Conservation (phyloP, 345 rosid genomes). For the Arabis hirsuta region DNA sequence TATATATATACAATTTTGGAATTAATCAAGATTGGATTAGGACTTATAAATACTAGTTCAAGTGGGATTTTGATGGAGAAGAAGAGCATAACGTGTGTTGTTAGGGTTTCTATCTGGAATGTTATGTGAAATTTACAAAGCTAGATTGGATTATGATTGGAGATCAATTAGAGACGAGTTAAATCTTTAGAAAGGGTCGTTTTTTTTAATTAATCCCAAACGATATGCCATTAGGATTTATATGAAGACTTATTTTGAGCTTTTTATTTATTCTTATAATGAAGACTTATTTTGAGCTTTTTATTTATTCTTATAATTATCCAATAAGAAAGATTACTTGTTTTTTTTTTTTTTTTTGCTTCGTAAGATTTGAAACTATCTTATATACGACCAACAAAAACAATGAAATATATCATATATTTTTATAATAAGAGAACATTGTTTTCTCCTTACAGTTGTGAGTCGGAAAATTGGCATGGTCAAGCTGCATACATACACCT, state of each 20-base stretch:
- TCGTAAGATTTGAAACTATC: slow-evolving; percentile 14
- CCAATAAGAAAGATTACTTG: neutral
- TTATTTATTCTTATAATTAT: neutral
- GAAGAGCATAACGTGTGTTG: slow-evolving; percentile 24
- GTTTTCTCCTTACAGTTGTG: neutral
- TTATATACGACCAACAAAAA: neutral
- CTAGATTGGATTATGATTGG: neutral
- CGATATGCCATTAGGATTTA: neutral
- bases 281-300: neutral
- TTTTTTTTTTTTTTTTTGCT: too few relatives aligned
- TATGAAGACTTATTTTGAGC: neutral
- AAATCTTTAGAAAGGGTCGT: slow-evolving; percentile 30
- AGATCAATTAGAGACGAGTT: neutral
- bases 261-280: neutral
- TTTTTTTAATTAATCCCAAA: neutral
- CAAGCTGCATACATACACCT: slow-evolving; percentile 1
- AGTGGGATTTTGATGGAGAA: slow-evolving; percentile 12
- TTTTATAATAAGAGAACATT: neutral
- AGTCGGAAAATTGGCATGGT: slow-evolving; percentile 16
- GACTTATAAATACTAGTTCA: slow-evolving; percentile 15
- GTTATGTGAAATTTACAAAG: slow-evolving; percentile 9
- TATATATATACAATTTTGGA: neutral
- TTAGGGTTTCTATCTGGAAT: slow-evolving; percentile 1
- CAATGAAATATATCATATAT: neutral
- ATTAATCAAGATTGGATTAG: slow-evolving; percentile 8